phyloP scores from a whole-genome alignment of 306 rosid species.

The Luffa aegyptiaca region DNA sequence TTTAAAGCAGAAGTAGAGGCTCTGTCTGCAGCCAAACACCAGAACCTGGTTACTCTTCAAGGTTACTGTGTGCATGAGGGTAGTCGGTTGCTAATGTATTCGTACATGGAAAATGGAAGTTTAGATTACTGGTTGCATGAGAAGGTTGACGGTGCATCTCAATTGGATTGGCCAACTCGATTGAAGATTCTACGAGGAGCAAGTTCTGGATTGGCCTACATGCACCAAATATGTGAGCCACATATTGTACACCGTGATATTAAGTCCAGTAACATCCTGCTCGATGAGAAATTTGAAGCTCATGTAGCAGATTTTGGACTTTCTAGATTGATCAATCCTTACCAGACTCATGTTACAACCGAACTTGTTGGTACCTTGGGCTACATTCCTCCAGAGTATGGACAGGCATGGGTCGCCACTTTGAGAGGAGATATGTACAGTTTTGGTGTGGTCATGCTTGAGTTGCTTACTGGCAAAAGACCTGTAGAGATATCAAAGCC shows the following conservation, averaged over 20 bases:
- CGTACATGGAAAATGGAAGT: conserved; percentile 92
- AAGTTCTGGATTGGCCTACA: conserved; percentile 67
- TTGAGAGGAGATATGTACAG: conserved; percentile 91
- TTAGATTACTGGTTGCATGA: conserved; percentile 94
- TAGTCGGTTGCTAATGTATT: conserved; percentile 64
- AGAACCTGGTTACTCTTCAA: conserved; percentile 78
- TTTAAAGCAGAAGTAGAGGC: conserved; percentile 91
- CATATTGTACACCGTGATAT: conserved; percentile 94
- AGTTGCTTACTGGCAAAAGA: conserved; percentile 76
- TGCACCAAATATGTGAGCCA: conserved; percentile 85
- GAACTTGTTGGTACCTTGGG: conserved; percentile 98
- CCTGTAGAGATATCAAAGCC: conserved; percentile 85
- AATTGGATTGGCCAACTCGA: conserved; percentile 75
- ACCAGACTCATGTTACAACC: conserved; percentile 90
- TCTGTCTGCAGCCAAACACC: conserved; percentile 78
- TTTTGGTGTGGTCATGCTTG: conserved; percentile 92
- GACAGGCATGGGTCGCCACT: conserved; percentile 97
- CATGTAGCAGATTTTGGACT: conserved; percentile 90
- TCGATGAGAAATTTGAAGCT: conserved; percentile 69
- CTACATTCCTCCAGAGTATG: conserved; percentile 93
- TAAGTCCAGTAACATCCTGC: conserved; percentile 90
- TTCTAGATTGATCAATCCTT: conserved; percentile 80
- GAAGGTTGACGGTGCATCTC: conserved; percentile 63
- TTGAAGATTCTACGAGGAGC: conserved; percentile 61
- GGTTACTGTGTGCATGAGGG: conserved; percentile 83